Evolutionary conservation across 768 basidiomycete species (phyloP), one percentile per base, ranked within the genome.

Genomic region (Holtermanniella nyarrowii): DNA sequence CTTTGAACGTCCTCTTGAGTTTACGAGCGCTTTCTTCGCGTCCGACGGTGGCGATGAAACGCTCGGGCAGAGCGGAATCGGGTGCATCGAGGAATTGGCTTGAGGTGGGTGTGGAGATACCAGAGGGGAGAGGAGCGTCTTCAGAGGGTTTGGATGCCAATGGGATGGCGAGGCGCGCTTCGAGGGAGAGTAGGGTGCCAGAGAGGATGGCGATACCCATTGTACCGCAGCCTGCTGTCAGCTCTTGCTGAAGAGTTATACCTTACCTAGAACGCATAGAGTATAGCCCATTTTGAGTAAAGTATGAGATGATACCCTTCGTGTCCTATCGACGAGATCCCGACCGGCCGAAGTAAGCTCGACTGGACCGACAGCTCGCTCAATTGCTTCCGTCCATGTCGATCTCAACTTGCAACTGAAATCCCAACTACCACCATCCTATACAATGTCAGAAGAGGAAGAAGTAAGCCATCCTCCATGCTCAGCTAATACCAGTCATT

Each of bases 141-240:
- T 23, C 21, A 43, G 39, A 12, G 42, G 48, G 5, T 49, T 53
- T 48, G 52, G 49, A 39, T 41, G 18, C 31, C 79, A 1, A 80
- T 82, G 71, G 82, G 80, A 2, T 77, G 79, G 69, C 51, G 27
- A 63, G 42, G 61, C 70, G 70, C n/a, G 75, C 65, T 45, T 88
- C 79, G 41, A 96, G 80, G 65, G 86, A 86, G 56, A 83, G 80
- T 46, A 95, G 76, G 40, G 96, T 85, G 42, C 95, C 95, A 21
- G 93, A 91, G 45, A 90, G 79, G 69, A 99, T 79, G 53, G 95
- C 90, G 61, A 96, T 74, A 52, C 95, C 95, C 95, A 99, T 97
- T 11, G 93, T 97, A 52, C 95, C 95, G 72, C 95, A 97, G 77
- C 93, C 95, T 70, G 63, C 13, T 84, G 63, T 52, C 54, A 44